Evolutionary conservation across 169 alveolate species (phyloP), one percentile per base, ranked within the genome.

Genomic region (Eimeria sp.): DNA sequence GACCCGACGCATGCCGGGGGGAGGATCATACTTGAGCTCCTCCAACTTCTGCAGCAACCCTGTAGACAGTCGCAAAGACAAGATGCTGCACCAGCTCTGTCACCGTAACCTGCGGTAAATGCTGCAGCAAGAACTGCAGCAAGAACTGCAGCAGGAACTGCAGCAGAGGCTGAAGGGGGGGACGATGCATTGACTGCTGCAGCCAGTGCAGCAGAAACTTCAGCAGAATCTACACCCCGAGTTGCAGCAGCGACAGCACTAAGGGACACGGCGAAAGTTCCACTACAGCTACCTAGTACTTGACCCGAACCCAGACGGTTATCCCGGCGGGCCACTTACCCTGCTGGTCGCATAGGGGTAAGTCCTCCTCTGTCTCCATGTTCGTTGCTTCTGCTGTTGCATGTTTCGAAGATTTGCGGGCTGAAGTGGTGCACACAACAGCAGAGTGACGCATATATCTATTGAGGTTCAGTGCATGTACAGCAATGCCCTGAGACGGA

Each of bases 1-100:
- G 58, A 88, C 93, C 27, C 95, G 80, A 5, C 91, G 90, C 95
- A 95, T 67, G 20, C 96, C 96, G 30, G 84, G 67, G 54, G 96
- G 96, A 6, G 94, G 95, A 34, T 49, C 84, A 73, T 95, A 95
- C 51, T 43, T 54, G 3, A 95, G 91, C 63, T 95, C 96, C 86
- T 57, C 87, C 73, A 95, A 93, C 72, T 95, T 95, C 78, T 65
- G 51, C 54, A 34, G 40, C 83, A 95, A 30, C 20, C 94, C 96
- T 95, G 57, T 49, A 67, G 0, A 51, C 40, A 34, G 40, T 0
- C 78, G 4, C 47, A 67, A 10, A 67, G 1, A 30, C 11, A 30
- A 76, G 14, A 40, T 27, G 45, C 78, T 14, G 45, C 27, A 67
- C 27, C 1, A 67, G 40, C 40, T 34, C 40, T 34, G 40, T 2